Conservation (phyloP, 306 rosid genomes). For the Fragaria ananassa region DNA sequence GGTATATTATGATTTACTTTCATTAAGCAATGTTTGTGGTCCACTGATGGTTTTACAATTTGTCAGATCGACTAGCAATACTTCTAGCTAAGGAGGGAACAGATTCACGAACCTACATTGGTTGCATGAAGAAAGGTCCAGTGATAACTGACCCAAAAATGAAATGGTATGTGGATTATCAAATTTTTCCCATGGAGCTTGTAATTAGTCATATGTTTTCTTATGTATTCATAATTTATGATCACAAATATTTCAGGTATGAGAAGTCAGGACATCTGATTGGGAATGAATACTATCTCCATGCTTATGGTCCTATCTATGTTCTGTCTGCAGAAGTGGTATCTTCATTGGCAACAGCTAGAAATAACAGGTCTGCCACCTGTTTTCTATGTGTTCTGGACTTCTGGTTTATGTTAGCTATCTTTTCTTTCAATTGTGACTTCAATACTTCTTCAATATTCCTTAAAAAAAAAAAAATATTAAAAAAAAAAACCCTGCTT, state of each 20-base stretch:
- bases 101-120: constrained; percentile 34
- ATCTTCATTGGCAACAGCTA: constrained; percentile 31
- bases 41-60: not conserved
- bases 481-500: not conserved
- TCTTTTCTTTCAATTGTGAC: not conserved
- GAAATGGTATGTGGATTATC: constrained; percentile 27
- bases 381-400: not conserved
- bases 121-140: constrained; percentile 49
- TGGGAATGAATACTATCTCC: constrained; percentile 33
- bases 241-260: constrained; percentile 28
- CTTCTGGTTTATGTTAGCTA: not conserved
- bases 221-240: constrained; percentile 1
- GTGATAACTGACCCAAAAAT: constrained; percentile 35
- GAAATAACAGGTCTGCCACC: constrained; percentile 31
- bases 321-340: constrained; percentile 38
- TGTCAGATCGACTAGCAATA: constrained; percentile 36
- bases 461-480: not conserved
- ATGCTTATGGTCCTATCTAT: constrained; percentile 42
- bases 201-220: not conserved
- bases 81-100: constrained; percentile 38
- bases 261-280: constrained; percentile 38
- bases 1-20: constrained; percentile 18
- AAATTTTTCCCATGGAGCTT: not conserved
- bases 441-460: not conserved
- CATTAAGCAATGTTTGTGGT: not conserved